Conservation (phyloP, 2,329 filamentous ascomycete genomes). For the Colletotrichum karsti region DNA sequence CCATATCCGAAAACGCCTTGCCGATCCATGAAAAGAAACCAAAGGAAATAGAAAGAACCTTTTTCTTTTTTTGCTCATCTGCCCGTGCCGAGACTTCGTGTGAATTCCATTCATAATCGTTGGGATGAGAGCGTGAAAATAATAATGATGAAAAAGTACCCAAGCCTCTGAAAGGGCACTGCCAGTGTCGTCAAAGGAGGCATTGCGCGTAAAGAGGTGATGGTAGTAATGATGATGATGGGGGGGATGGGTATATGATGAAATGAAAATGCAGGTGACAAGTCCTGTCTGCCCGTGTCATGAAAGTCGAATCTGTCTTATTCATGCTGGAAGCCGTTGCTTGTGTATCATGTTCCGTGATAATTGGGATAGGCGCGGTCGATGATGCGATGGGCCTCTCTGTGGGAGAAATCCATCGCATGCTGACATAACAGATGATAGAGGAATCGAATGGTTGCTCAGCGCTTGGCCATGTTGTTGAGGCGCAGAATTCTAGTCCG, state of each 20-base stretch:
- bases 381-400: neutral
- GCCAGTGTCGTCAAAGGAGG: slow-evolving; percentile 10
- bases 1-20: slow-evolving; percentile 9
- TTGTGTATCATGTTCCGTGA: neutral
- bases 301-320: neutral
- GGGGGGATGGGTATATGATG: slow-evolving; percentile 7
- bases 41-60: neutral
- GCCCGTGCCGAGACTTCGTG: slow-evolving; percentile 16
- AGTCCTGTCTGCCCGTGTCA: neutral
- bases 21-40: slow-evolving; percentile 1
- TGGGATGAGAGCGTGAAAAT: slow-evolving; percentile 8
- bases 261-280: slow-evolving; percentile 12
- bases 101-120: slow-evolving; percentile 26
- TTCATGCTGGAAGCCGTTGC: neutral
- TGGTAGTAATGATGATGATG: too few species aligned
- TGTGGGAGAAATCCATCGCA: neutral
- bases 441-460: neutral
- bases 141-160: neutral
- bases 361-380: neutral
- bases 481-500: slow-evolving; percentile 63
- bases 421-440: neutral
- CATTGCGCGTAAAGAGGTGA: neutral
- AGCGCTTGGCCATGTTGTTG: slow-evolving; percentile 34
- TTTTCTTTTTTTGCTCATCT: slow-evolving; percentile 24
- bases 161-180: slow-evolving; percentile 18